Evolutionary conservation across 305 asterid genomes (phyloP).

Genomic region (Plantago coronopus): DNA sequence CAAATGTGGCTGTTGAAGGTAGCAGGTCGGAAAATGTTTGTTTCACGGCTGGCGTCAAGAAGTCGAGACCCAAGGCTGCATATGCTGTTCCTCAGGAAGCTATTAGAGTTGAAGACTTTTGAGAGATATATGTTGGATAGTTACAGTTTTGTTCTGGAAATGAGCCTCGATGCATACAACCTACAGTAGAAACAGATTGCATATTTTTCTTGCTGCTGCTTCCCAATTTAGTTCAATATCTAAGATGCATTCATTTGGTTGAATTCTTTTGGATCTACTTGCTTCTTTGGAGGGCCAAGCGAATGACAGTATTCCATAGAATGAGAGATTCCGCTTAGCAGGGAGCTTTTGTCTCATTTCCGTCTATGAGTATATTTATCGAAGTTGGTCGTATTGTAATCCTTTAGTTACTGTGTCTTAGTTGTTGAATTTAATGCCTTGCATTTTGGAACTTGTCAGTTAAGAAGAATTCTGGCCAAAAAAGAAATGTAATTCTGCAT

Average conservation of each 20-base stretch:
- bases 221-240: neutral
- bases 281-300: no score
- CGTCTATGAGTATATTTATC: no score
- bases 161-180: neutral
- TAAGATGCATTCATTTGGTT: neutral
- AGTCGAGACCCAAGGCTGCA: conserved; percentile 61
- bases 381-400: no score
- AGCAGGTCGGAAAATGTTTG: conserved; percentile 56
- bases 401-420: no score
- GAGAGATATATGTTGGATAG: conserved; percentile 19
- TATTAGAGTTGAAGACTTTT: conserved; percentile 51
- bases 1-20: conserved; percentile 55
- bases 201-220: neutral
- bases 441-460: no score
- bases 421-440: no score
- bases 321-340: no score
- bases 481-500: no score
- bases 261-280: no score
- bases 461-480: no score
- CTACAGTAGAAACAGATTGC: neutral
- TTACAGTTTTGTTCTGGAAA: neutral
- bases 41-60: conserved; percentile 72
- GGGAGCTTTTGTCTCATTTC: no score
- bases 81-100: conserved; percentile 51
- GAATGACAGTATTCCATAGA: no score